These are phyloP conservation scores for Trichophyton verrucosum DNA, from an alignment of 2,329 filamentous ascomycete genomes.

Conservation along the genomic window DNA sequence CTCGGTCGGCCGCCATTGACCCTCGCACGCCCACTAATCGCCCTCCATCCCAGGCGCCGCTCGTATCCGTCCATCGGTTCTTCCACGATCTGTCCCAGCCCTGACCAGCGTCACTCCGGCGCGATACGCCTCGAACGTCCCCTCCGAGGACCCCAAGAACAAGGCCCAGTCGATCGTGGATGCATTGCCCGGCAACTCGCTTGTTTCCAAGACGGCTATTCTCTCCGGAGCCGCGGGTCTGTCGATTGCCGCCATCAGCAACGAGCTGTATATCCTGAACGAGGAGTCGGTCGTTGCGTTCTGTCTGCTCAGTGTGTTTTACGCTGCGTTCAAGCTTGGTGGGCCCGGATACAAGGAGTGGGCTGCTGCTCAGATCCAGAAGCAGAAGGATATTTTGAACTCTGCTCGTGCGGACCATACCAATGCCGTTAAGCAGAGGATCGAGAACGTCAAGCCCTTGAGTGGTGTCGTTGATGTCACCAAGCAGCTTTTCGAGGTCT, in stretches of 20 bases:
- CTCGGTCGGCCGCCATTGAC: background rate
- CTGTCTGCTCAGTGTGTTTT: constrained; percentile 87
- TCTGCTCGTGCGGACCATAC: constrained; percentile 89
- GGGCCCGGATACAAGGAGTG: constrained; percentile 87
- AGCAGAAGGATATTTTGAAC: constrained; percentile 93
- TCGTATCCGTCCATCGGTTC: constrained; percentile 72
- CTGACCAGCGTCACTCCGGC: constrained; percentile 55
- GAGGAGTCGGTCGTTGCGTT: constrained; percentile 94
- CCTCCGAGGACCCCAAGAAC: constrained; percentile 81
- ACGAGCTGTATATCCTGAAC: constrained; percentile 99
- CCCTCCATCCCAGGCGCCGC: constrained; percentile 58
- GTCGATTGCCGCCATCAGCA: constrained; percentile 91
- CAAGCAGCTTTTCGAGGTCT: constrained; percentile 93
- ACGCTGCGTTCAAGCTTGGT: constrained; percentile 80
- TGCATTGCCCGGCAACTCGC: constrained; percentile 77
- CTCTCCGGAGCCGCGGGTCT: constrained; percentile 85
- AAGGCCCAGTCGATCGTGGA: constrained; percentile 95
- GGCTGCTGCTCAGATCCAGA: constrained; percentile 76
- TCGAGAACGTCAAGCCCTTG: constrained; percentile 90
- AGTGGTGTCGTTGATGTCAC: constrained; percentile 88
- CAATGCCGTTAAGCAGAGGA: constrained; percentile 85
- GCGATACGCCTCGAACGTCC: constrained; percentile 64
- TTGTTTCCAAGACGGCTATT: constrained; percentile 92
- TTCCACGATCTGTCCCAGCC: constrained; percentile 62
- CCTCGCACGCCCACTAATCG: constrained; percentile 23